These are phyloP conservation scores for Pseudogymnoascus destructans DNA, from an alignment of 2,329 filamentous ascomycete genomes.

Conservation along the genomic window DNA sequence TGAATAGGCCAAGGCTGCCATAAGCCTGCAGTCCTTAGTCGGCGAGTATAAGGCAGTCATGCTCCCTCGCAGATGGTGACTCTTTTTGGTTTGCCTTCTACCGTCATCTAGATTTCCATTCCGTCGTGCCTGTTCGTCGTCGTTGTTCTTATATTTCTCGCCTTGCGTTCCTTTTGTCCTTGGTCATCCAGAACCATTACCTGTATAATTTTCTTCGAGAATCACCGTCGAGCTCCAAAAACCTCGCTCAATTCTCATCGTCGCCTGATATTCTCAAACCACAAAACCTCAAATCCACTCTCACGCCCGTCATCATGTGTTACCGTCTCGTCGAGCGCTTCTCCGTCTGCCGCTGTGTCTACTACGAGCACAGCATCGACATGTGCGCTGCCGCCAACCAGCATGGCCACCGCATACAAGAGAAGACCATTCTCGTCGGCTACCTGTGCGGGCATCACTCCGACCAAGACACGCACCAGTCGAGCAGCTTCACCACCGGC, in stretches of 20 bases:
- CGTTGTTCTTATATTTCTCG: slow-evolving; percentile 9
- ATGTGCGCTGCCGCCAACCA: slow-evolving; percentile 51
- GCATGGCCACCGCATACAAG: slow-evolving; percentile 47
- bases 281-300: background rate
- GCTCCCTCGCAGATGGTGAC: slow-evolving; percentile 6
- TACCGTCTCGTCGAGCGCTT: slow-evolving; percentile 58
- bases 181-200: slow-evolving; percentile 6
- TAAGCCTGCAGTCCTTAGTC: background rate
- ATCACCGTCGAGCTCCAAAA: background rate
- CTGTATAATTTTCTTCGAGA: background rate
- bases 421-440: slow-evolving; percentile 57
- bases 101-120: slow-evolving; percentile 9
- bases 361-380: slow-evolving; percentile 55
- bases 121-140: slow-evolving; percentile 5
- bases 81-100: slow-evolving; percentile 1
- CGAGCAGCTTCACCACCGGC: slow-evolving; percentile 16
- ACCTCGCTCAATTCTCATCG: background rate
- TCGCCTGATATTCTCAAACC: background rate
- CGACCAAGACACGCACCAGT: slow-evolving; percentile 1
- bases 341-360: slow-evolving; percentile 56
- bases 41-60: slow-evolving; percentile 10
- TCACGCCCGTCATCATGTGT: slow-evolving; percentile 40
- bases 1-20: slow-evolving; percentile 1
- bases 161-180: background rate
- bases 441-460: slow-evolving; percentile 47